Evolutionary conservation across 2,329 filamentous ascomycete species (phyloP), one percentile per base, ranked within the genome.

Genomic region (Colletotrichum orchidophilum): DNA sequence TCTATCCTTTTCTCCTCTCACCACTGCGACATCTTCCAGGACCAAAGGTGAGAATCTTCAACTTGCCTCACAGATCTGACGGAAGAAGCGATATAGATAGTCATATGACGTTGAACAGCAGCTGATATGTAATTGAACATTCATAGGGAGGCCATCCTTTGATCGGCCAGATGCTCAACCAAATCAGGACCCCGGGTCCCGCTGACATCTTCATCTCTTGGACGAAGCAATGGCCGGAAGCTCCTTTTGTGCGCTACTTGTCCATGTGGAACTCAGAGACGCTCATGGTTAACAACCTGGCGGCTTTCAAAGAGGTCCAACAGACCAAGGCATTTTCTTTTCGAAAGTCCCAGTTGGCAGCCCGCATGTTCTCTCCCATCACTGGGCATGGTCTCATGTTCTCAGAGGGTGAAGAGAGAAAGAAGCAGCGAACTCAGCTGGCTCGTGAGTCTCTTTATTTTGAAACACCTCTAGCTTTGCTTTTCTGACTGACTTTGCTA

Each of bases 21-120:
- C 81, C 84, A 0, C 75, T 85, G n/a, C 79, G 84, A 15, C 76
- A 83, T 60, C 73, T 87, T 1, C 84, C 85, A 0, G 83, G 83
- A 0, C 84, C 84, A 18, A 82, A 79, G 75, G 83, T 84, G 73
- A 9, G 73, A 13, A 11, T 12, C 5, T 21, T 6, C 15, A 27
- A 11, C 9, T 12, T 35, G 27, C 8, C 13, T n/a, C 31, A 11
- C 31, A 4, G 11, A 29, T 6, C 12, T 11, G 6, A 11, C 29
- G 12, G 18, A 12, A 26, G 15, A 8, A 39, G 24, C 15, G 8
- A 11, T 18, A 9, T 18, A 27, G 15, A 2, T 1, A 9, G 1
- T 5, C 11, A 11, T 7, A 9, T 8, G 5, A 15, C n/a, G 9
- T 6, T 26, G 50, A 3, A 24, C 9, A 5, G 39, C 18, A 7